These are phyloP conservation scores for Leishmania major DNA, from an alignment of 208 protist genomes.

Conservation along the genomic window DNA sequence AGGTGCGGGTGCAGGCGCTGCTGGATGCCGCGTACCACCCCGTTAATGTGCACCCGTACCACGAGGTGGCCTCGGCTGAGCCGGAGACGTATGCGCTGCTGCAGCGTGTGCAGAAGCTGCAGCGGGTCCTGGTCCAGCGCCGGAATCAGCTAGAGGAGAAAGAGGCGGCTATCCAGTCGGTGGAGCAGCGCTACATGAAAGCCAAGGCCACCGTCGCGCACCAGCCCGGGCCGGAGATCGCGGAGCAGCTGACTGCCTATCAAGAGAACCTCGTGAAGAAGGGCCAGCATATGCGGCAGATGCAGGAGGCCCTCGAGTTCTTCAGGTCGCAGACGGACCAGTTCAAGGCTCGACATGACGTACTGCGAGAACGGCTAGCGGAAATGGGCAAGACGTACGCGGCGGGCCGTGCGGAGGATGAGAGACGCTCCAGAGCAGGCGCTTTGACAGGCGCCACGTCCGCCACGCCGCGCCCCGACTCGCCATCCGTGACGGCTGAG, in stretches of 20 bases:
- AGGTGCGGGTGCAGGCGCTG: slow-evolving; percentile 89
- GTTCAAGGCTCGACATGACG: slow-evolving; percentile 70
- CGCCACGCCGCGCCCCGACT: not conserved
- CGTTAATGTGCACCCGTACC: slow-evolving; percentile 97
- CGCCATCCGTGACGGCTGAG: not conserved
- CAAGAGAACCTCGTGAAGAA: slow-evolving; percentile 94
- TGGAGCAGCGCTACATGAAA: slow-evolving; percentile 94
- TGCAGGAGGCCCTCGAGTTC: slow-evolving; percentile 75
- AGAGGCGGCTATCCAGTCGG: slow-evolving; percentile 88
- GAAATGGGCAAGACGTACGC: slow-evolving; percentile 59
- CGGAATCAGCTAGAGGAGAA: slow-evolving; percentile 94
- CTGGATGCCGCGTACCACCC: slow-evolving; percentile 94
- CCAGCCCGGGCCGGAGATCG: slow-evolving; percentile 96
- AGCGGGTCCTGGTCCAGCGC: slow-evolving; percentile 96
- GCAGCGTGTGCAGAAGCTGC: slow-evolving; percentile 94
- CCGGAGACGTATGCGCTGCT: slow-evolving; percentile 94
- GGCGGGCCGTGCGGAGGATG: slow-evolving; percentile 16
- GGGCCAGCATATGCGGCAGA: slow-evolving; percentile 91
- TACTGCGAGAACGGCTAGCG: slow-evolving; percentile 60
- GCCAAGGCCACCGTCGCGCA: slow-evolving; percentile 93
- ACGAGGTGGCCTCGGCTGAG: slow-evolving; percentile 95
- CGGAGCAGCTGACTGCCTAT: slow-evolving; percentile 95
- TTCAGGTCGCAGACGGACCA: slow-evolving; percentile 86
- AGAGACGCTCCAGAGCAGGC: slow-evolving; percentile 1
- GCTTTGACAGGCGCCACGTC: not conserved